Evolutionary conservation across 1,284 basidiomycete genomes (phyloP).

Genomic region (Kwoniella shivajii): DNA sequence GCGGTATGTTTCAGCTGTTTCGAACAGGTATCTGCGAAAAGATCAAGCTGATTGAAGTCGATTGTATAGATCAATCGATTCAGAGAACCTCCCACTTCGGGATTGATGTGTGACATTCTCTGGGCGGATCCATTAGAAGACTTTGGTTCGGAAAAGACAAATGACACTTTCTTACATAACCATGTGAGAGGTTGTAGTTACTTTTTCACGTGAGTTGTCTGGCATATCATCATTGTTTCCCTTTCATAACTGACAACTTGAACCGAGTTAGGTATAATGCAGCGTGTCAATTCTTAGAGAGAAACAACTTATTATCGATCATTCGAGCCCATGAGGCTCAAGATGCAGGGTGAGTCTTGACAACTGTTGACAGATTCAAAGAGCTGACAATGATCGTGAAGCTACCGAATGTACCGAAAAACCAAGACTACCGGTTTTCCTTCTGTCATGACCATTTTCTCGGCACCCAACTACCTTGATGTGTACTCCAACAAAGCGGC

Average conservation of each 20-base stretch:
- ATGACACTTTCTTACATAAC: constrained; percentile 81
- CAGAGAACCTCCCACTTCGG: constrained; percentile 90
- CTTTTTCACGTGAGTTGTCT: constrained; percentile 80
- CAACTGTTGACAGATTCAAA: background rate
- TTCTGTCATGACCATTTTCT: constrained; percentile 96
- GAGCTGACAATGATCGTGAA: constrained; percentile 46
- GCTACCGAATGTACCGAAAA: constrained; percentile 96
- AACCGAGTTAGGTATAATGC: constrained; percentile 75
- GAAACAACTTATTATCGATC: constrained; percentile 91
- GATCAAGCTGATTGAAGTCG: background rate
- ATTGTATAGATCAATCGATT: constrained; percentile 80
- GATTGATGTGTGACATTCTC: constrained; percentile 91
- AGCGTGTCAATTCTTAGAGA: constrained; percentile 88
- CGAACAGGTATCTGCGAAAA: background rate
- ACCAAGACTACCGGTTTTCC: constrained; percentile 88
- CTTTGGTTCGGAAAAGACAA: constrained; percentile 87
- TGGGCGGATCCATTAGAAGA: constrained; percentile 95
- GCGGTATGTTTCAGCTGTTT: constrained; percentile 57
- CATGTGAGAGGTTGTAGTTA: constrained; percentile 94
- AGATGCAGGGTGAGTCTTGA: constrained; percentile 77
- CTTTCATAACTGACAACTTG: background rate
- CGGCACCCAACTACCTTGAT: constrained; percentile 92
- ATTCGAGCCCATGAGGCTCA: constrained; percentile 95
- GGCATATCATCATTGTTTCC: background rate
- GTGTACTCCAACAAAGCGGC: constrained; percentile 97